phyloP scores from a whole-genome alignment of 164 flowering plant genomes.

The Piper longum region DNA sequence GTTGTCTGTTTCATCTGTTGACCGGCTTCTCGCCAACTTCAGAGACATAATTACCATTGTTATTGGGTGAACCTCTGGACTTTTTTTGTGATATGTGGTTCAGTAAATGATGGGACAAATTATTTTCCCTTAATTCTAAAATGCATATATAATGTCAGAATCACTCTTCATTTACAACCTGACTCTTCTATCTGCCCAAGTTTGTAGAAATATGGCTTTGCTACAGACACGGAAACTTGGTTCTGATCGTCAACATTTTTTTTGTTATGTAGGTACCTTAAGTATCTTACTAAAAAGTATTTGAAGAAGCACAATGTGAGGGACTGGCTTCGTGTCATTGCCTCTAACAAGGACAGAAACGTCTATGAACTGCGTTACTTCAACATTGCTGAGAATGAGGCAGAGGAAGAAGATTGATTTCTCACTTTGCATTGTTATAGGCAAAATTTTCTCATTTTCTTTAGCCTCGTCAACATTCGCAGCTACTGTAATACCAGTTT shows the following conservation, averaged over 20 bases:
- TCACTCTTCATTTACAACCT: too few relatives aligned
- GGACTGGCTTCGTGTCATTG: slow-evolving; percentile 69
- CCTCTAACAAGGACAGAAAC: slow-evolving; percentile 60
- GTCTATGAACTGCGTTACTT: slow-evolving; percentile 67
- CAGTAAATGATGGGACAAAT: slow-evolving; percentile 17
- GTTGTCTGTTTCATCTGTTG: slow-evolving; percentile 8
- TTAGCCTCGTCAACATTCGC: not conserved
- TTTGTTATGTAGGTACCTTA: slow-evolving; percentile 35
- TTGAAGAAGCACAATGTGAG: slow-evolving; percentile 71
- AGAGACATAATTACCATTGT: slow-evolving; percentile 8
- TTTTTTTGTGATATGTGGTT: slow-evolving; percentile 5
- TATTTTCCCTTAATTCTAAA: not conserved
- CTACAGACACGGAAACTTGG: not conserved
- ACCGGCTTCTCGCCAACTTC: slow-evolving; percentile 9
- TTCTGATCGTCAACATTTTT: not conserved
- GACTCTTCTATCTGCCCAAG: too few relatives aligned
- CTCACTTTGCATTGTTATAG: not conserved
- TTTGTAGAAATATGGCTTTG: too few relatives aligned
- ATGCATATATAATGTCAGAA: too few relatives aligned
- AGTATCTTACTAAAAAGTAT: slow-evolving; percentile 67
- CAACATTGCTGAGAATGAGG: slow-evolving; percentile 75
- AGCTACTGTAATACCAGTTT: slow-evolving; percentile 1
- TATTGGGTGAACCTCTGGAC: slow-evolving; percentile 19
- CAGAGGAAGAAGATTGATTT: slow-evolving; percentile 38
- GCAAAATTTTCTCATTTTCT: not conserved